Percentiles rank a stretch among this genome's conserved stretches.
These are phyloP conservation scores for Penicillium canariense DNA, from an alignment of 495 filamentous ascomycete species.

Conservation along the genomic window DNA sequence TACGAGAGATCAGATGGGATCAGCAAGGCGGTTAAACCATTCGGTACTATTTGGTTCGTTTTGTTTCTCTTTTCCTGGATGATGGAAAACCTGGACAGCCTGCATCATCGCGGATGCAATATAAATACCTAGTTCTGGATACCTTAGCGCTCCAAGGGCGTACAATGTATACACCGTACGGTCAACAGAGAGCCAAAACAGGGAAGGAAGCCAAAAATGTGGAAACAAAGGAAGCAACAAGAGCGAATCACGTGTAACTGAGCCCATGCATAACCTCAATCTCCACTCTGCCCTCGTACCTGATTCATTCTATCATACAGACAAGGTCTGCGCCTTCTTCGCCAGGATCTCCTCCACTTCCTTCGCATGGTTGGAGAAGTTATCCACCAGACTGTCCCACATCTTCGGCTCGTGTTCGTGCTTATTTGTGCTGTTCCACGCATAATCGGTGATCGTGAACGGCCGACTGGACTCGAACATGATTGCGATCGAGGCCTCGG, in stretches of 20 bases:
- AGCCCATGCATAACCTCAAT: not conserved
- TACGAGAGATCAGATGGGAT: too few relatives aligned
- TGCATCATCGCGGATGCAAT: not conserved
- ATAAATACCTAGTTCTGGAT: too few relatives aligned
- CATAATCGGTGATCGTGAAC: constrained; percentile 53
- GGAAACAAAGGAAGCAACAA: not conserved
- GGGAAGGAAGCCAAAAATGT: not conserved
- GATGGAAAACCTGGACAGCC: not conserved
- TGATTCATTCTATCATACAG: constrained; percentile 5
- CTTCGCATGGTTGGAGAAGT: constrained; percentile 42
- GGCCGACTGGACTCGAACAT: constrained; percentile 60
- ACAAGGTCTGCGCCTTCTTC: constrained; percentile 12
- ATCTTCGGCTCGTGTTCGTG: constrained; percentile 57
- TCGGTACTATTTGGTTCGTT: not conserved
- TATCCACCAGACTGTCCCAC: constrained; percentile 55
- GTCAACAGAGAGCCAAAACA: too few relatives aligned
- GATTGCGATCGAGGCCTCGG: constrained; percentile 48
- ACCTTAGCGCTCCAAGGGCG: too few relatives aligned
- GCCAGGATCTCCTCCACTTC: constrained; percentile 46
- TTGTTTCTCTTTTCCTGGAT: not conserved
- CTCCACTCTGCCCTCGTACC: too few relatives aligned
- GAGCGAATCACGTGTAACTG: not conserved
- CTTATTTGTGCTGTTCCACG: constrained; percentile 51
- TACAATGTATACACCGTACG: too few relatives aligned
- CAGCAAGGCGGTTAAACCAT: too few relatives aligned